These are phyloP conservation scores for Elongisporangium anandrum DNA, from an alignment of 352 stramenopile genomes.

Conservation along the genomic window DNA sequence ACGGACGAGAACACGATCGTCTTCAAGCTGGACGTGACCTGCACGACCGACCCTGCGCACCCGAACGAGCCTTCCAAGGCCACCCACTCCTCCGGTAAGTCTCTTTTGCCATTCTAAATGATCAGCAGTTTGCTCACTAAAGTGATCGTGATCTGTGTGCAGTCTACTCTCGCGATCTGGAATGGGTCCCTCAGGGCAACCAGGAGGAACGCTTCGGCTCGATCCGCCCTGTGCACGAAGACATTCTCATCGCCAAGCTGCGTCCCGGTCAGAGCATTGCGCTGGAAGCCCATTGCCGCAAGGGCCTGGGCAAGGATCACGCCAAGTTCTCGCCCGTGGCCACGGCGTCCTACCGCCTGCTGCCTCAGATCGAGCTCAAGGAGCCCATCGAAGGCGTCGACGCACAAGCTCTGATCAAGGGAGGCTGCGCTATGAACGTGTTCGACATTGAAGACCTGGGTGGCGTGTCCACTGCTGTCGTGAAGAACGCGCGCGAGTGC, in stretches of 20 bases:
- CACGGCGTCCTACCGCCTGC: slow-evolving; percentile 93
- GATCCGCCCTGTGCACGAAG: slow-evolving; percentile 89
- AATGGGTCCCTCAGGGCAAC: slow-evolving; percentile 96
- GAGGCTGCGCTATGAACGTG: slow-evolving; percentile 72
- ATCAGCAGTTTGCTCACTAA: slow-evolving; percentile 2
- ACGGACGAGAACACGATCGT: slow-evolving; percentile 97
- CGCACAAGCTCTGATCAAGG: slow-evolving; percentile 52
- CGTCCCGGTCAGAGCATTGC: slow-evolving; percentile 95
- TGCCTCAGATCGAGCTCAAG: slow-evolving; percentile 81
- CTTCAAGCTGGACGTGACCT: slow-evolving; percentile 94
- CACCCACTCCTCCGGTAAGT: slow-evolving; percentile 48
- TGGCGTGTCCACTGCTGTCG: slow-evolving; percentile 62
- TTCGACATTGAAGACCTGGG: slow-evolving; percentile 92
- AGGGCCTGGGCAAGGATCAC: slow-evolving; percentile 96
- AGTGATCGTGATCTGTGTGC: slow-evolving; percentile 10
- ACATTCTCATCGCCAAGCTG: slow-evolving; percentile 97
- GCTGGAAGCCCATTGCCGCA: slow-evolving; percentile 93
- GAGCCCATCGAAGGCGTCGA: slow-evolving; percentile 58
- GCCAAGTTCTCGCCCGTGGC: slow-evolving; percentile 97
- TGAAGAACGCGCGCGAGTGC: slow-evolving; percentile 85
- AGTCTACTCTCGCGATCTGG: slow-evolving; percentile 94
- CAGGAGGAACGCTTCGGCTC: slow-evolving; percentile 88
- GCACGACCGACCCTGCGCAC: slow-evolving; percentile 63
- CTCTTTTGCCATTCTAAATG: slow-evolving; percentile 2
- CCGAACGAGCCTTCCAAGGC: slow-evolving; percentile 68